Base-by-base conservation (phyloP, 2,329 filamentous ascomycete species). In the Botryosphaeria dothidea region DNA sequence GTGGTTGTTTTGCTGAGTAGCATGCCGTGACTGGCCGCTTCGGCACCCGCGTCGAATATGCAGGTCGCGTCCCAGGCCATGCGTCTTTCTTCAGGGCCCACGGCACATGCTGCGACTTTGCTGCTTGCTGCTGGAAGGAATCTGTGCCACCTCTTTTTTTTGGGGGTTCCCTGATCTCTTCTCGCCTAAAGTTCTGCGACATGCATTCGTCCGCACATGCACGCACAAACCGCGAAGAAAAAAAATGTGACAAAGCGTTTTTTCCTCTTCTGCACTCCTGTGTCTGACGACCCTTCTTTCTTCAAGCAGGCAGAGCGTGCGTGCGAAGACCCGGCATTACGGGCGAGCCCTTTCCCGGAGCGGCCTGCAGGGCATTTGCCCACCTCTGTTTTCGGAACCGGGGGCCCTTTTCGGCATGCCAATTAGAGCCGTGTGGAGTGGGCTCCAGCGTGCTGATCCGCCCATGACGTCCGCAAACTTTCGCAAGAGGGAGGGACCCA, bases 381-480 rank as follows among this genome's bases (percentile, higher is more conserved):
- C 54, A 19, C 25, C 19, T 31, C 54, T 46, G 38, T 27, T 58
- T 58, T 58, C 54, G 54, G 54, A 15, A 45, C 31, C 31, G 31
- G 23, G 38, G 27, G 4, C 38, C 38, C 38, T 31, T 19, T 25
- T 43, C 54, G 54, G 54, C 38, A 45, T 58, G 38, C 54, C 54
- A 27, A 58, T 58, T 58, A 38, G 25, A 58, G 54, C 25, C 38
- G 54, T 46, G 54, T 46, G 38, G 54, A 58, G 54, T 45, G 34
- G 51, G 51, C 31, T 54, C 51, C 51, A 54, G 21, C 7, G 34
- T 34, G 36, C 38, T 45, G 54, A 58, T 58, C 54, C 38, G 54
- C 38, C 52, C 54, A 58, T 58, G 54, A 58, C 54, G 54, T 58
- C 54, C 54, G 36, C n/a, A 9, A 43, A 41, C 34, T 57, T 11